phyloP scores from a whole-genome alignment of 257 asterid genomes.

The Cruciata laevipes region DNA sequence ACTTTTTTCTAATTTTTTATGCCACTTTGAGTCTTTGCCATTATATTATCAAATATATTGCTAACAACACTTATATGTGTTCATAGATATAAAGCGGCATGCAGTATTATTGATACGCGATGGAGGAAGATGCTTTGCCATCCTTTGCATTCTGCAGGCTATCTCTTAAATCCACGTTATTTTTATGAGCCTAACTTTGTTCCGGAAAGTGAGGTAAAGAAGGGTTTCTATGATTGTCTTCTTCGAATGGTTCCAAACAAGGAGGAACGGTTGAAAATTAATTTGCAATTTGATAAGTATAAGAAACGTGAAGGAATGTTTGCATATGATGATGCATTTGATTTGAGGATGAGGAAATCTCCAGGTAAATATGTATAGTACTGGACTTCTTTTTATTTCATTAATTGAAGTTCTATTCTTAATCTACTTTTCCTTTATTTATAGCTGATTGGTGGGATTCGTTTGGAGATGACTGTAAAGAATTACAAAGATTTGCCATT shows the following conservation, averaged over 20 bases:
- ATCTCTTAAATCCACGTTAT: neutral
- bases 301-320: too few species aligned
- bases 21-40: neutral
- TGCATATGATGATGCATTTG: neutral
- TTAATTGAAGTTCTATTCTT: neutral
- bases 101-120: neutral
- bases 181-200: too few species aligned
- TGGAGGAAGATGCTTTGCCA: neutral
- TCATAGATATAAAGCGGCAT: neutral
- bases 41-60: neutral
- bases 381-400: neutral
- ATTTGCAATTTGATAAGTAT: too few species aligned
- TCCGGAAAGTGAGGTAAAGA: too few species aligned
- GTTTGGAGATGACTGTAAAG: neutral
- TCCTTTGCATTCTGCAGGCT: neutral
- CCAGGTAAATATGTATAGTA: neutral
- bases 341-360: neutral
- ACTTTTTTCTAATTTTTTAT: too few species aligned
- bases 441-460: neutral
- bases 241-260: too few species aligned
- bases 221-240: too few species aligned
- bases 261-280: too few species aligned
- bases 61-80: neutral
- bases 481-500: neutral
- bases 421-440: neutral